These are phyloP conservation scores for Aspergillus taichungensis DNA, from an alignment of 495 filamentous ascomycete species.

Conservation along the genomic window DNA sequence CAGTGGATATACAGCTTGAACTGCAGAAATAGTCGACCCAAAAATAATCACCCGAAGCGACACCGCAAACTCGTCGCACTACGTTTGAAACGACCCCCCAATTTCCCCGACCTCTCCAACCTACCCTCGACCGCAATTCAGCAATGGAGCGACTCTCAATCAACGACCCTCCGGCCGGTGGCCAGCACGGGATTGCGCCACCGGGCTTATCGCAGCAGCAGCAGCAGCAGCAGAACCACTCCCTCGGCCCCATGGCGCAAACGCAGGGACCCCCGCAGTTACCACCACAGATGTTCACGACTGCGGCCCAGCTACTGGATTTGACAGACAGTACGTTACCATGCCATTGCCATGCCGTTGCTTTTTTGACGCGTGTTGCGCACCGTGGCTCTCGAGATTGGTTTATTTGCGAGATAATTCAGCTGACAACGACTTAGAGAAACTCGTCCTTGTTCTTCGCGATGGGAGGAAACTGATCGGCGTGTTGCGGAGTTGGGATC, in stretches of 20 bases:
- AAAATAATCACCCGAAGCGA: neutral
- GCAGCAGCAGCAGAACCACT: slow-evolving; percentile 7
- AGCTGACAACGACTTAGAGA: slow-evolving; percentile 53
- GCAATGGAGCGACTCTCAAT: slow-evolving; percentile 36
- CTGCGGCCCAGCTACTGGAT: slow-evolving; percentile 87
- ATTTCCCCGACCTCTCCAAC: slow-evolving; percentile 2
- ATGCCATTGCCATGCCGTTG: neutral
- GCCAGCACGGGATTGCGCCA: slow-evolving; percentile 24
- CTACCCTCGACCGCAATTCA: slow-evolving; percentile 7
- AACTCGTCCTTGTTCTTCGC: slow-evolving; percentile 78
- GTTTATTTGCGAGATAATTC: no score
- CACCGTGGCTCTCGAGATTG: no score
- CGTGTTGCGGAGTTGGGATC: slow-evolving; percentile 92
- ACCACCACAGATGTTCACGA: slow-evolving; percentile 90
- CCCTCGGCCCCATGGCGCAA: slow-evolving; percentile 14
- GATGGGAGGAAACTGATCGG: slow-evolving; percentile 92
- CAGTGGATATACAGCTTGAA: neutral
- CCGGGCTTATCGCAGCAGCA: slow-evolving; percentile 6
- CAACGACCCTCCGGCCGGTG: slow-evolving; percentile 26
- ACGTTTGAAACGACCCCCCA: slow-evolving; percentile 1
- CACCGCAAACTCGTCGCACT: neutral
- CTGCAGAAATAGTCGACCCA: neutral
- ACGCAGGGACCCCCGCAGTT: slow-evolving; percentile 40
- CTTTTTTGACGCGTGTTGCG: neutral
- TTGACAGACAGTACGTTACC: slow-evolving; percentile 77